Percentiles rank a stretch among this genome's conserved stretches.
These are phyloP conservation scores for Candida rishiriensis DNA, from an alignment of 805 yeast genomes.

Conservation along the genomic window DNA sequence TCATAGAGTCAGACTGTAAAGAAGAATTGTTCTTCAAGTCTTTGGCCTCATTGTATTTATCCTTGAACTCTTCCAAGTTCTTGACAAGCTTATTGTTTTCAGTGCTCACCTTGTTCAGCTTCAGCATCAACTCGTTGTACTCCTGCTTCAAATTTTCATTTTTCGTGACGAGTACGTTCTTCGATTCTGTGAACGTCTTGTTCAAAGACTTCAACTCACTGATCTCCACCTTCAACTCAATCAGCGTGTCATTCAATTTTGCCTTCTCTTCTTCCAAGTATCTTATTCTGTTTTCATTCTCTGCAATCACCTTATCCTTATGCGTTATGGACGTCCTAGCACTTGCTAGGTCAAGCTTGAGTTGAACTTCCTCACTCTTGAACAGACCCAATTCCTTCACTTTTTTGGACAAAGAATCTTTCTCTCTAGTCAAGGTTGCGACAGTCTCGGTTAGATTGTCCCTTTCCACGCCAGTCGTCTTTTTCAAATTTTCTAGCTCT, in stretches of 20 bases:
- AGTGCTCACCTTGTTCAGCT: conserved; percentile 36
- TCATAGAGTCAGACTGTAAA: conserved; percentile 45
- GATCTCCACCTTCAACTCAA: conserved; percentile 37
- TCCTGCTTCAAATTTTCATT: conserved; percentile 36
- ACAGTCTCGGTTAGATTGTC: conserved; percentile 26
- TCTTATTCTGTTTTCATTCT: conserved; percentile 33
- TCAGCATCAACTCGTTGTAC: conserved; percentile 31
- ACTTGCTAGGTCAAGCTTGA: conserved; percentile 46
- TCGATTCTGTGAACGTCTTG: conserved; percentile 33
- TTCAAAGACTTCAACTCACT: conserved; percentile 37
- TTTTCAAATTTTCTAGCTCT: conserved; percentile 13
- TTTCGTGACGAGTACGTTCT: conserved; percentile 36
- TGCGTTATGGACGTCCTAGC: conserved; percentile 39
- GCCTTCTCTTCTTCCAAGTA: conserved; percentile 37
- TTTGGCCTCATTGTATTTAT: conserved; percentile 34
- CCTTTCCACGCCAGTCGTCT: conserved; percentile 17
- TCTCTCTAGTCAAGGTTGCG: conserved; percentile 34
- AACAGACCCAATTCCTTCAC: conserved; percentile 37
- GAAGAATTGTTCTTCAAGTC: conserved; percentile 22
- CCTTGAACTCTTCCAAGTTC: conserved; percentile 36
- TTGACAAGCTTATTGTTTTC: conserved; percentile 38
- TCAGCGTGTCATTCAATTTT: conserved; percentile 33
- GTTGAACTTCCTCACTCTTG: conserved; percentile 37
- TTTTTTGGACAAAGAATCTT: conserved; percentile 20
- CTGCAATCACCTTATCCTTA: conserved; percentile 39